Percentiles rank a stretch among this genome's conserved stretches.
Conservation (phyloP, 768 basidiomycete species). For the Cystobasidium ongulense region DNA sequence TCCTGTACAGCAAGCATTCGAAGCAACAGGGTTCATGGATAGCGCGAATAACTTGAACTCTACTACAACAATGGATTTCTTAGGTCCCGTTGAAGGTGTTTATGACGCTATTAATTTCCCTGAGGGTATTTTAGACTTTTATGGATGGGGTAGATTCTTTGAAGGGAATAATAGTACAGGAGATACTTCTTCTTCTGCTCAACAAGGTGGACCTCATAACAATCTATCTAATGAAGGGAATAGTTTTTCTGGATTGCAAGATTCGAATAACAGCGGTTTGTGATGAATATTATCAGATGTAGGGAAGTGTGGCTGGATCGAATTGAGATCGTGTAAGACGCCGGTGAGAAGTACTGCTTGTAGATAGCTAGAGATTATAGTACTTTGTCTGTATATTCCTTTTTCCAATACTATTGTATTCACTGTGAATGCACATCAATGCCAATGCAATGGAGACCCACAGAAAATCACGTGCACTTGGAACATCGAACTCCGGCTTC, state of each 20-base stretch:
- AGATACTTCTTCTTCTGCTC: neutral
- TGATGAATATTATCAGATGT: too few relatives aligned
- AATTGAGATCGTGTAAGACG: too few relatives aligned
- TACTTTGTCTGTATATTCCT: too few relatives aligned
- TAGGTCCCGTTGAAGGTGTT: slow-evolving; percentile 18
- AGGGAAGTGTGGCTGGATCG: too few relatives aligned
- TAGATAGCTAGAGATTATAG: too few relatives aligned
- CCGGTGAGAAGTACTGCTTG: too few relatives aligned
- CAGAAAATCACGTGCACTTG: too few relatives aligned
- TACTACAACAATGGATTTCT: slow-evolving; percentile 20
- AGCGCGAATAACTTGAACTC: neutral
- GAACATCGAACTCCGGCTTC: too few relatives aligned
- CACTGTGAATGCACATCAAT: too few relatives aligned
- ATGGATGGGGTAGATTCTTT: neutral
- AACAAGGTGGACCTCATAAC: neutral
- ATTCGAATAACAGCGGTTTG: neutral
- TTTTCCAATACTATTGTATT: too few relatives aligned
- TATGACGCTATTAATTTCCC: slow-evolving; percentile 31
- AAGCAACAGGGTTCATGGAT: slow-evolving; percentile 25
- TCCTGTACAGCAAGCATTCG: slow-evolving; percentile 18
- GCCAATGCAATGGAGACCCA: too few relatives aligned
- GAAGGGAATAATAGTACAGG: neutral
- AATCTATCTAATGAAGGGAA: too few relatives aligned
- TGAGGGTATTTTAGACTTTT: slow-evolving; percentile 26
- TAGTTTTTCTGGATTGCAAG: neutral